These are phyloP conservation scores for Peronospora belbahrii DNA, from an alignment of 352 stramenopile genomes.

Conservation along the genomic window DNA sequence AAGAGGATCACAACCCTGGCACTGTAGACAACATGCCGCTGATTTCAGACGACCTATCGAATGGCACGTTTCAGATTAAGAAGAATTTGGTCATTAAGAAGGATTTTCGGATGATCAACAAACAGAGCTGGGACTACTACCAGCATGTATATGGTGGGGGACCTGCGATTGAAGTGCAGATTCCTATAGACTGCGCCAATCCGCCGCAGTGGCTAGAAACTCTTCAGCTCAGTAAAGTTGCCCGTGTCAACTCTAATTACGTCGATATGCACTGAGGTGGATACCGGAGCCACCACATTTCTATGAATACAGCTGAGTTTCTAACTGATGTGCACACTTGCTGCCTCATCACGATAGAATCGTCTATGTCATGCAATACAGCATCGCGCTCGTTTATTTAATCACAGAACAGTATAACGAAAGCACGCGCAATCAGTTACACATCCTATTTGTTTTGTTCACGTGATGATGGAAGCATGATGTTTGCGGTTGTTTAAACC, in stretches of 20 bases:
- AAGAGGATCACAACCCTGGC: slow-evolving; percentile 44
- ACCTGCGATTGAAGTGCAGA: slow-evolving; percentile 58
- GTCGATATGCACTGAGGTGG: slow-evolving; percentile 30
- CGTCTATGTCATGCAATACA: slow-evolving; percentile 16
- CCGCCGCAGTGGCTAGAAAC: slow-evolving; percentile 42
- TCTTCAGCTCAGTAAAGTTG: slow-evolving; percentile 44
- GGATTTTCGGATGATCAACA: slow-evolving; percentile 78
- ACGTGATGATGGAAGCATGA: slow-evolving; percentile 12
- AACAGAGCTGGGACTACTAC: slow-evolving; percentile 71
- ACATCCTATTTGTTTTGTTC: slow-evolving; percentile 2
- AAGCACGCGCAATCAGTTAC: slow-evolving; percentile 6
- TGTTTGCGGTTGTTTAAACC: slow-evolving; percentile 7
- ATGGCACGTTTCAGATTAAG: slow-evolving; percentile 67
- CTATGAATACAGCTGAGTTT: background rate
- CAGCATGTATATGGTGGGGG: slow-evolving; percentile 60
- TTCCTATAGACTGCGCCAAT: slow-evolving; percentile 45
- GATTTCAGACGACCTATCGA: slow-evolving; percentile 53
- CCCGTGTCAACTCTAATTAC: slow-evolving; percentile 59
- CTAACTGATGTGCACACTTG: background rate
- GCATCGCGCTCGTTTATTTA: slow-evolving; percentile 30
- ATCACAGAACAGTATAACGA: slow-evolving; percentile 23
- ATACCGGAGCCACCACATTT: background rate
- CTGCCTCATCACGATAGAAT: no score
- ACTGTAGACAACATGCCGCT: slow-evolving; percentile 70
- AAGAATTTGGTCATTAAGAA: slow-evolving; percentile 49